Evolutionary conservation across 2,329 filamentous ascomycete genomes (phyloP).

Genomic region (Conoideocrella luteorostrata): DNA sequence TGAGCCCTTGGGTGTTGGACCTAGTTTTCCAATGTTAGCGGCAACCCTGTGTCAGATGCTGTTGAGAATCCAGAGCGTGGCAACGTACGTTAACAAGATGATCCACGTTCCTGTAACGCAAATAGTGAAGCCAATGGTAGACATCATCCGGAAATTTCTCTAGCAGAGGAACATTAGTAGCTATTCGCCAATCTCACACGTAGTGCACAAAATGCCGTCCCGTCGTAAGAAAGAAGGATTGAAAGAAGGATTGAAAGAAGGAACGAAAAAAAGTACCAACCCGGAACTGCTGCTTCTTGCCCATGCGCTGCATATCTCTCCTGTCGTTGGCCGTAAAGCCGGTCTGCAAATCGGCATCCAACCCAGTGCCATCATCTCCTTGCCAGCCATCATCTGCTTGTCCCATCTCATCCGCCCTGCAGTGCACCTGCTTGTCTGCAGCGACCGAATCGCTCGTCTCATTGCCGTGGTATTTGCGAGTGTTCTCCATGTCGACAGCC

Average conservation of each 20-base stretch:
- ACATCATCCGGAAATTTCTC: constrained; percentile 38
- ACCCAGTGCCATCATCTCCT: neutral
- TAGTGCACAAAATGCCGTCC: no score
- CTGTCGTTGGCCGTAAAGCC: constrained; percentile 13
- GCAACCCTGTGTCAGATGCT: no score
- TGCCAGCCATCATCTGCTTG: neutral
- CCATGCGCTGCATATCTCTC: constrained; percentile 17
- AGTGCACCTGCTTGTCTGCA: neutral
- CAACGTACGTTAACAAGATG: constrained; percentile 29
- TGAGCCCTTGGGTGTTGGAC: constrained; percentile 18
- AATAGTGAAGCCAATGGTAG: constrained; percentile 41
- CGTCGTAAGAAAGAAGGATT: no score
- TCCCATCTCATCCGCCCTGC: no score
- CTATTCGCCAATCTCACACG: no score
- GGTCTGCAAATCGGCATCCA: constrained; percentile 9
- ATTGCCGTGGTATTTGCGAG: neutral
- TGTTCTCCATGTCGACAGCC: constrained; percentile 1
- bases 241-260: no score
- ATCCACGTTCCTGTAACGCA: constrained; percentile 40
- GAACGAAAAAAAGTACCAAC: no score
- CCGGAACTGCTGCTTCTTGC: constrained; percentile 14
- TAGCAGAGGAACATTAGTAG: no score
- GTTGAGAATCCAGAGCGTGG: no score
- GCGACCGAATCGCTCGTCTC: neutral
- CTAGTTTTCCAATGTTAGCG: no score